Conservation (phyloP, 2,329 filamentous ascomycete species). For the Colletotrichum liaoningense region DNA sequence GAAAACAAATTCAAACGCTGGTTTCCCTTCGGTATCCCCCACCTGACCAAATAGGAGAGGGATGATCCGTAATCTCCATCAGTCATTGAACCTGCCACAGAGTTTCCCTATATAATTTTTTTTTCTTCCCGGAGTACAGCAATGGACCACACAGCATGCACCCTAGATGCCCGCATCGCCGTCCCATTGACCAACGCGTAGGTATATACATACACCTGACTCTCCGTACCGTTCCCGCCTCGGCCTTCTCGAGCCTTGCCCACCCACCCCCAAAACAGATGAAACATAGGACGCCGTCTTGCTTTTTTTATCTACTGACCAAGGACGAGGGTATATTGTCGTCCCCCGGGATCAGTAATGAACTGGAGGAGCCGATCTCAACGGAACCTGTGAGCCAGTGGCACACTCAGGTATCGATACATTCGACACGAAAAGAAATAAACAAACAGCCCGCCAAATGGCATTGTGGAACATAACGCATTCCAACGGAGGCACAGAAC, state of each 20-base stretch:
- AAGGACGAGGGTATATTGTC: constrained; percentile 27
- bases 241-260: constrained; percentile 8
- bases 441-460: not conserved
- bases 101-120: constrained; percentile 10
- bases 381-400: constrained; percentile 12
- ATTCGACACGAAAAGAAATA: constrained; percentile 4
- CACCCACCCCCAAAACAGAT: constrained; percentile 9
- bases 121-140: constrained; percentile 6
- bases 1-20: not conserved
- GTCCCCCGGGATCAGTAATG: constrained; percentile 23
- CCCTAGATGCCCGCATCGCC: not conserved
- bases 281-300: constrained; percentile 15
- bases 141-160: not conserved
- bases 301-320: constrained; percentile 26
- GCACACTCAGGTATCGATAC: constrained; percentile 9
- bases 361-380: constrained; percentile 8
- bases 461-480: not conserved
- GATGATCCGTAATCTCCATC: not conserved
- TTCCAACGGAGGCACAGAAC: constrained; percentile 20
- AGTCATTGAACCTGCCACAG: constrained; percentile 6
- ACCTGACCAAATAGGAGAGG: not conserved
- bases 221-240: constrained; percentile 5
- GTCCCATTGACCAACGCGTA: constrained; percentile 22
- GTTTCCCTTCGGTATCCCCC: not conserved
- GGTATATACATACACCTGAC: constrained; percentile 33